These are phyloP conservation scores for Phascolomyces articulosus DNA, from an alignment of 371 early-diverging fungal species.

Conservation along the genomic window DNA sequence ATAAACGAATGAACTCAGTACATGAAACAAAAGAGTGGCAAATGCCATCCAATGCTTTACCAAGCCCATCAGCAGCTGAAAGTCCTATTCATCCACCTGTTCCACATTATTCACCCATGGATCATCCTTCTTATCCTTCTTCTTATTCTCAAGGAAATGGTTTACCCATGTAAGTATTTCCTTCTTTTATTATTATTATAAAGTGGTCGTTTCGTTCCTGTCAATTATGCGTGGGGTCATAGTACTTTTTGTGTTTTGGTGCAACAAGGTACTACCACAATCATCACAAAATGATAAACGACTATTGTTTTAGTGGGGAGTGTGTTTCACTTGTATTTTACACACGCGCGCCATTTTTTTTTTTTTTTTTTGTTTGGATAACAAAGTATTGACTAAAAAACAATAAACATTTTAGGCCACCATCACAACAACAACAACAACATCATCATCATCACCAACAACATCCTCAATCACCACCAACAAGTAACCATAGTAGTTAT, in stretches of 20 bases:
- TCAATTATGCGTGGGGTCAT: slow-evolving; percentile 27
- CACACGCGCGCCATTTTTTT: neutral
- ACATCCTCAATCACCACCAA: slow-evolving; percentile 20
- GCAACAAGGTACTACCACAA: slow-evolving; percentile 12
- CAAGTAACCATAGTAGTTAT: neutral
- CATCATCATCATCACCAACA: neutral
- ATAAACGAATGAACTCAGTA: slow-evolving; percentile 34
- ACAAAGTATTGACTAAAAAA: too few species aligned
- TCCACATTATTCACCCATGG: slow-evolving; percentile 23
- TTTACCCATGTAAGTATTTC: slow-evolving; percentile 48
- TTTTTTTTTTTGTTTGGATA: too few species aligned
- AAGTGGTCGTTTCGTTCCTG: slow-evolving; percentile 9
- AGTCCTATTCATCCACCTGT: slow-evolving; percentile 27
- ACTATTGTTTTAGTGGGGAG: too few species aligned
- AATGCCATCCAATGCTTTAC: slow-evolving; percentile 30
- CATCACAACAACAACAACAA: neutral
- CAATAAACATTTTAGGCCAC: slow-evolving; percentile 5
- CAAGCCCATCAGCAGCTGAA: slow-evolving; percentile 28
- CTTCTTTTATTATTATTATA: slow-evolving; percentile 1
- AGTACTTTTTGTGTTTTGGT: slow-evolving; percentile 15
- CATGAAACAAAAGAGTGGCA: slow-evolving; percentile 48
- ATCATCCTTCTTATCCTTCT: slow-evolving; percentile 33
- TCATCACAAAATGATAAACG: neutral
- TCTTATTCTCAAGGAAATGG: slow-evolving; percentile 32
- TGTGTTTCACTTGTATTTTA: too few species aligned